Conservation (phyloP, 805 yeast species). For the Candida methanosorbosa region DNA sequence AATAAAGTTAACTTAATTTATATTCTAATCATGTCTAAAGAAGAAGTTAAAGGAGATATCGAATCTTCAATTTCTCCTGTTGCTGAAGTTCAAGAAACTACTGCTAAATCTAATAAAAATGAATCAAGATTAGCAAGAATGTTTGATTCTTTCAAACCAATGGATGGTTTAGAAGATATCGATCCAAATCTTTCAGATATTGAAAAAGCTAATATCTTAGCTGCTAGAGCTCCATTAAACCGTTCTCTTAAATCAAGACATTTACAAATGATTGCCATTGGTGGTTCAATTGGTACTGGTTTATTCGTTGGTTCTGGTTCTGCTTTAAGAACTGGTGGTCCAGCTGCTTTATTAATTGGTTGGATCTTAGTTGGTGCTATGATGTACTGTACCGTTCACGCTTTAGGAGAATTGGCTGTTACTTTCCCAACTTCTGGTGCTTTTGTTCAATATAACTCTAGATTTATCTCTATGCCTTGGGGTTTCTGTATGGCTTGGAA, state of each 20-base stretch:
- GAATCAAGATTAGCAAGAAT: slow-evolving; percentile 6
- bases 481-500: slow-evolving; percentile 59
- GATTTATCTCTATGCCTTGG: slow-evolving; percentile 49
- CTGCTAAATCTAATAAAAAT: background rate
- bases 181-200: slow-evolving; percentile 36
- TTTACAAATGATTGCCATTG: slow-evolving; percentile 73
- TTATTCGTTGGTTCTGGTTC: slow-evolving; percentile 67
- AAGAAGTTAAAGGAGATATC: slow-evolving; percentile 13
- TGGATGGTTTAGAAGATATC: slow-evolving; percentile 23
- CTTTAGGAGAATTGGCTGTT: slow-evolving; percentile 56
- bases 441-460: slow-evolving; percentile 49
- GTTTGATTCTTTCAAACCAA: slow-evolving; percentile 23
- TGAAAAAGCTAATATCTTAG: slow-evolving; percentile 36
- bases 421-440: slow-evolving; percentile 60
- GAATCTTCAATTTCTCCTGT: slow-evolving; percentile 17
- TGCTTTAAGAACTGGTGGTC: slow-evolving; percentile 59
- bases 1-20: background rate
- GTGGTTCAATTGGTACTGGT: slow-evolving; percentile 82
- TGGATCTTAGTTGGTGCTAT: slow-evolving; percentile 51
- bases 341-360: slow-evolving; percentile 60
- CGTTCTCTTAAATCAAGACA: slow-evolving; percentile 55
- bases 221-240: slow-evolving; percentile 41
- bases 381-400: slow-evolving; percentile 56
- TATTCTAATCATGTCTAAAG: slow-evolving; percentile 6
- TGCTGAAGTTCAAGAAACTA: slow-evolving; percentile 2